Conservation (phyloP, 768 basidiomycete species). For the Boletus patriciae region DNA sequence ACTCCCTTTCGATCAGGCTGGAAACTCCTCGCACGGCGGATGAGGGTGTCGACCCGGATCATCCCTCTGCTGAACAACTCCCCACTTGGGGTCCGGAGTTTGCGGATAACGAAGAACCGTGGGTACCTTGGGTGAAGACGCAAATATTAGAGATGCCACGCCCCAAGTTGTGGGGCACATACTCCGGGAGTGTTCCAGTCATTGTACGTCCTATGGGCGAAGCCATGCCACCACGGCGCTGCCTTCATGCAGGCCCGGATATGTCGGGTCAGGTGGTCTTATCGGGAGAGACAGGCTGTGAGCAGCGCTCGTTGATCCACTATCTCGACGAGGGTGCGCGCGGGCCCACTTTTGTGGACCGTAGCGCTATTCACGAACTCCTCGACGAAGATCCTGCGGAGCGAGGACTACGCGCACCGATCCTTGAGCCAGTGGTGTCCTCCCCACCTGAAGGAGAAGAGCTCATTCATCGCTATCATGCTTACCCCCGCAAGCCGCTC, state of each 20-base stretch:
- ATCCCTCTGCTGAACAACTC: not conserved
- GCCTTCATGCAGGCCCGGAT: not conserved
- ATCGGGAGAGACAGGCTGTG: not conserved
- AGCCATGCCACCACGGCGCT: not conserved
- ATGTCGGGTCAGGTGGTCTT: slow-evolving; percentile 6
- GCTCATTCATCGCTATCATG: slow-evolving; percentile 11
- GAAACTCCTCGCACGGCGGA: not conserved
- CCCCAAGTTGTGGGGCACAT: not conserved
- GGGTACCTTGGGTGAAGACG: slow-evolving; percentile 20
- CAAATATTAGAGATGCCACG: not conserved
- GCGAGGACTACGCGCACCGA: slow-evolving; percentile 4
- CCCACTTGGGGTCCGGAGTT: not conserved
- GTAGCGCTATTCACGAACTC: not conserved
- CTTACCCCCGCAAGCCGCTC: rapidly evolving
- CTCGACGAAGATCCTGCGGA: slow-evolving; percentile 4
- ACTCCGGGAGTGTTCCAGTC: not conserved
- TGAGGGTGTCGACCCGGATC: slow-evolving; percentile 7
- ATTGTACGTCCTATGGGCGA: slow-evolving; percentile 1
- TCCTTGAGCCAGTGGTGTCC: slow-evolving; percentile 5
- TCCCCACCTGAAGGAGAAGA: slow-evolving; percentile 19
- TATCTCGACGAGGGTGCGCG: slow-evolving; percentile 22
- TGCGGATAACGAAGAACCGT: slow-evolving; percentile 19
- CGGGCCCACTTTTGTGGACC: slow-evolving; percentile 20
- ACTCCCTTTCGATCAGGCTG: slow-evolving; percentile 1
- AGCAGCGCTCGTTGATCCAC: slow-evolving; percentile 4